These are phyloP conservation scores for Orbilia quercus DNA, from an alignment of 2,329 filamentous ascomycete genomes.

Conservation along the genomic window DNA sequence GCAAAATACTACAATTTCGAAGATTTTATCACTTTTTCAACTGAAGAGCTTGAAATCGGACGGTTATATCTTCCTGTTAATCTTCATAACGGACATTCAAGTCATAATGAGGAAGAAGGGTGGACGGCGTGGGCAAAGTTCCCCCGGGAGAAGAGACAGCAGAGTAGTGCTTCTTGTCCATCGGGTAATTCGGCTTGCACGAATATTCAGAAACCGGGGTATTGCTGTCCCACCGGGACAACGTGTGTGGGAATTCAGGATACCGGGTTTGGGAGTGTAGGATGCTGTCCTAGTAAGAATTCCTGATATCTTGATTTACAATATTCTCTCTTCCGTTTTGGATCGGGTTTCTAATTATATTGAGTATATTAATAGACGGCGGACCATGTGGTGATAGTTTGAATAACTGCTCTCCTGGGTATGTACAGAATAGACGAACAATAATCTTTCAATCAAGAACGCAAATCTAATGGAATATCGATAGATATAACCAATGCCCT, in stretches of 20 bases:
- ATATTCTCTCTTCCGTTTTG: not conserved
- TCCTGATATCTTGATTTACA: constrained; percentile 57
- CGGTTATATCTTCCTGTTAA: constrained; percentile 36
- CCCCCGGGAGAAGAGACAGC: constrained; percentile 65
- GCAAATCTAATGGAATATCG: not conserved
- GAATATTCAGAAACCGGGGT: constrained; percentile 73
- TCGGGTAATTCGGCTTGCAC: constrained; percentile 74
- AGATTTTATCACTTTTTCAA: constrained; percentile 23
- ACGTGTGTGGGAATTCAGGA: constrained; percentile 74
- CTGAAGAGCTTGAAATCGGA: constrained; percentile 10
- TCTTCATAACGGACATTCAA: no score
- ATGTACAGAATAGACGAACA: not conserved
- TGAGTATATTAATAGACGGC: constrained; percentile 17
- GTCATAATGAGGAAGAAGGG: no score
- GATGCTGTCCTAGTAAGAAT: constrained; percentile 73
- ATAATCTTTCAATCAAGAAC: not conserved
- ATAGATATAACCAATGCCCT: constrained; percentile 38
- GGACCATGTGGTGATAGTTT: constrained; percentile 37
- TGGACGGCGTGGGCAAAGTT: constrained; percentile 31
- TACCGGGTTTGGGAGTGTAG: constrained; percentile 74
- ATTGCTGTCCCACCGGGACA: constrained; percentile 76
- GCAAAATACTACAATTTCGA: constrained; percentile 52
- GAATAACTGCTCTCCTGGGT: constrained; percentile 42
- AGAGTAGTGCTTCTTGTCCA: constrained; percentile 72
- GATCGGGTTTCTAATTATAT: not conserved